Conservation (phyloP, 2,329 filamentous ascomycete species). For the Epicoccum sorghinum region DNA sequence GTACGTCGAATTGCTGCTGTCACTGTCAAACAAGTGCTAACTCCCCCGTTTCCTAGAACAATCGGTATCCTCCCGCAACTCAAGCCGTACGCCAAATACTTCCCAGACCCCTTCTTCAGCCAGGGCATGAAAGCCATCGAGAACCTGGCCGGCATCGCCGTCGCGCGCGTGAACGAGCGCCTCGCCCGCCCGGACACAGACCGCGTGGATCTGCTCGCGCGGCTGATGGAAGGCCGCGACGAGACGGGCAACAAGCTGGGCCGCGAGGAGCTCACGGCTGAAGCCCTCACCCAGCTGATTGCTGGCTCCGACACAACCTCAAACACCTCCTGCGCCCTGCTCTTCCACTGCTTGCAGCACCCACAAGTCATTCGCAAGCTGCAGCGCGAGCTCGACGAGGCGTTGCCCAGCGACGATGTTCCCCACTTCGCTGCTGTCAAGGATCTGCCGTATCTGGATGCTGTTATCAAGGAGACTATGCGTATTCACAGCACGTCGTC, state of each 20-base stretch:
- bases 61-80: conserved; percentile 76
- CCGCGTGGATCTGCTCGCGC: conserved; percentile 79
- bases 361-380: conserved; percentile 74
- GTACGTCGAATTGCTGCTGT: conserved; percentile 29
- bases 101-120: conserved; percentile 83
- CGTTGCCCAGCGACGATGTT: conserved; percentile 68
- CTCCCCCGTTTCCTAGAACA: conserved; percentile 51
- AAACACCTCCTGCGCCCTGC: conserved; percentile 80
- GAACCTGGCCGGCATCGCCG: conserved; percentile 84
- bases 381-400: conserved; percentile 74
- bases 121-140: conserved; percentile 75
- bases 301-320: conserved; percentile 78
- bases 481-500: conserved; percentile 86
- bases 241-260: conserved; percentile 77
- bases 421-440: conserved; percentile 75
- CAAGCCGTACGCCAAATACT: conserved; percentile 78
- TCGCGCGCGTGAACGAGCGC: conserved; percentile 77
- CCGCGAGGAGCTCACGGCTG: conserved; percentile 81
- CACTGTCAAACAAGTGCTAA: conserved; percentile 11
- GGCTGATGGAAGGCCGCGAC: conserved; percentile 85
- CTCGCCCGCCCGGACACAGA: conserved; percentile 63
- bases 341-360: conserved; percentile 75
- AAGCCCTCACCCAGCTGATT: conserved; percentile 87
- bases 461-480: conserved; percentile 81
- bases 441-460: conserved; percentile 76